Base-by-base conservation (phyloP, 1,284 basidiomycete species). In the Spongispora temasekensis region DNA sequence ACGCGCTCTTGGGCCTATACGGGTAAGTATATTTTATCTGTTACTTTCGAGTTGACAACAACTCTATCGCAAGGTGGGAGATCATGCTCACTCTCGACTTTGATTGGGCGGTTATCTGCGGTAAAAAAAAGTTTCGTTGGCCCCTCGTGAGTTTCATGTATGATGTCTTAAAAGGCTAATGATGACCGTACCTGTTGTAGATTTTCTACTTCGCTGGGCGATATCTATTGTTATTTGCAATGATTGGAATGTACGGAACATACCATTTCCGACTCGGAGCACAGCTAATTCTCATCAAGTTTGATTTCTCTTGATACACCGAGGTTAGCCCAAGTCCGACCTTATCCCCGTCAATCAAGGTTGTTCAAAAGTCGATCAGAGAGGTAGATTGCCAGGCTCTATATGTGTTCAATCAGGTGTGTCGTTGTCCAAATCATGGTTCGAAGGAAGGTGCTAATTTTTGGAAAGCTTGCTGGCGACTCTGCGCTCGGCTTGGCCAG, bases 371-470 rank as follows among this genome's bases (percentile, higher is more conserved):
- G 7, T 9, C 59, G 57, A 31, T 17, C 5, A 73, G 72, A 32
- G 44, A 52, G 51, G 27, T 75, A 46, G 59, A 76, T 25, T 73
- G 71, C 52, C 64, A 71, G 44, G 60, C 62, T 15, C n/a, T 73
- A 55, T 75, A 76, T 58, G 62, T 72, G 19, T 73, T 73, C 57
- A 75, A 75, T 40, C 71, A 76, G 67, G 71, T 76, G 54, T 40
- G 73, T 60, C 10, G 5, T 32, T 30, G 19, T 44, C 46, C 34
- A 35, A 4, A 15, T 19, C 1, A 4, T 25, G 15, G 6, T 2
- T n/a, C 25, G 17, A 32, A 17, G 23, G 27, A 51, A 23, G 50
- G 1, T 42, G 34, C 55, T 64, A 25, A 68, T 34, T 9, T 35
- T 30, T 15, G 9, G 28, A 15, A 69, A 76, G 75, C 62, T 77